Base-by-base conservation (phyloP, 495 filamentous ascomycete species). In the Aspergillus coremiiformis region DNA sequence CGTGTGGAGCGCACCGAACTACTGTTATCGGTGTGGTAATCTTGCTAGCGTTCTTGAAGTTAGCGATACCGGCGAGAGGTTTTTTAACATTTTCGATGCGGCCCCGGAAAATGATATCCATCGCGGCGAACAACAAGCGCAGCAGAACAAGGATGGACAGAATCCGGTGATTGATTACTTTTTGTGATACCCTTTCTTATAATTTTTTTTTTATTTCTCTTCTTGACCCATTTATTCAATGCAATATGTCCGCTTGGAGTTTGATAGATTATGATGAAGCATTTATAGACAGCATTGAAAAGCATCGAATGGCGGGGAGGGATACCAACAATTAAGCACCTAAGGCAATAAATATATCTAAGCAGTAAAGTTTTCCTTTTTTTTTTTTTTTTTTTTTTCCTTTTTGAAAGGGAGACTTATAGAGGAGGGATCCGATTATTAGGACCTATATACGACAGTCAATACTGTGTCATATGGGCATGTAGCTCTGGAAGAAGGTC, bases 31-130 rank as follows among this genome's bases (percentile, higher is more conserved):
- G 15, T 98, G 93, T 68, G 93, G 93, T 17, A 98, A 98, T 63
- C 84, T 96, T 80, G 93, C 93, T 9, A 95, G 89, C 69, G 93
- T 98, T 24, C 75, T 98, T 12, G 93, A 98, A 70, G 94, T 98
- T 37, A 88, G 88, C 63, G 89, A 95, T 65, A 81, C 82, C 11
- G 93, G 92, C 14, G 89, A 95, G 69, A 75, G 90, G 48, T 93
- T 83, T 61, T 98, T 96, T 70, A 98, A 98, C 66, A 89, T 97
- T 11, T 98, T 98, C 66, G 89, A 93, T 44, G 94, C 93, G 5
- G 89, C 92, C 17, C 93, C 93, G 14, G 94, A 97, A 68, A 97
- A 98, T 57, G 92, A 95, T 66, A 74, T 84, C 55, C 87, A 94
- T 63, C 86, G 93, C 52, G 71, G 69, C 4, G 89, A 96, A 62